phyloP scores from a whole-genome alignment of 2,329 filamentous ascomycete genomes.

The Colletotrichum filicis region DNA sequence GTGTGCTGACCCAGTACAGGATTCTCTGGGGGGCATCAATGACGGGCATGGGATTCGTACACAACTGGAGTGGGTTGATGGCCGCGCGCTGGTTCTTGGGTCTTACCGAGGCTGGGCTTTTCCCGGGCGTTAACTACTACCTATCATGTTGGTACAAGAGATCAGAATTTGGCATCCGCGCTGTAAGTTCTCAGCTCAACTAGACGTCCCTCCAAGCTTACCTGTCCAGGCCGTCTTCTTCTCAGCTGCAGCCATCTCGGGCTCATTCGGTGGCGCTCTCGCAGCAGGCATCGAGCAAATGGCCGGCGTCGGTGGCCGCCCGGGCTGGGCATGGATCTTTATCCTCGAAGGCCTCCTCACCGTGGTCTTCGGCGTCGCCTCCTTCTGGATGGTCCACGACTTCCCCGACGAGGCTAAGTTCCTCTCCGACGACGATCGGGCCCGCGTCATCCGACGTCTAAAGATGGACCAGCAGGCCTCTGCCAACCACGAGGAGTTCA shows the following conservation, averaged over 20 bases:
- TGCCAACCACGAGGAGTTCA: slow-evolving; percentile 81
- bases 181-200: slow-evolving; percentile 43
- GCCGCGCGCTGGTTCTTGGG: slow-evolving; percentile 78
- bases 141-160: slow-evolving; percentile 87
- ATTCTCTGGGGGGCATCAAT: slow-evolving; percentile 75
- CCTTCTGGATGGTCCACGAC: slow-evolving; percentile 84
- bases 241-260: slow-evolving; percentile 82
- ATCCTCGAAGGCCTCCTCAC: slow-evolving; percentile 78
- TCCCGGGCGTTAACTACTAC: slow-evolving; percentile 83
- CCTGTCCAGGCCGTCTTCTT: slow-evolving; percentile 75
- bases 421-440: slow-evolving; percentile 74
- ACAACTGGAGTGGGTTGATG: slow-evolving; percentile 73
- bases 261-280: slow-evolving; percentile 80
- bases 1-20: slow-evolving; percentile 44
- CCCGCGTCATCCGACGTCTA: slow-evolving; percentile 77
- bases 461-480: slow-evolving; percentile 77
- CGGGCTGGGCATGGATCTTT: slow-evolving; percentile 75
- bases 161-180: slow-evolving; percentile 81
- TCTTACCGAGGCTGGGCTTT: slow-evolving; percentile 79
- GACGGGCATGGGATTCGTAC: slow-evolving; percentile 75
- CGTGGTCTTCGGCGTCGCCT: slow-evolving; percentile 72
- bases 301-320: slow-evolving; percentile 68
- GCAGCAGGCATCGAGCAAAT: slow-evolving; percentile 78
- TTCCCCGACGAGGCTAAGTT: slow-evolving; percentile 84
- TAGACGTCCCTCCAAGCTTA: not conserved